Evolutionary conservation across 1,284 basidiomycete species (phyloP).

Genomic region (Pyrrhoderma lamaoense): DNA sequence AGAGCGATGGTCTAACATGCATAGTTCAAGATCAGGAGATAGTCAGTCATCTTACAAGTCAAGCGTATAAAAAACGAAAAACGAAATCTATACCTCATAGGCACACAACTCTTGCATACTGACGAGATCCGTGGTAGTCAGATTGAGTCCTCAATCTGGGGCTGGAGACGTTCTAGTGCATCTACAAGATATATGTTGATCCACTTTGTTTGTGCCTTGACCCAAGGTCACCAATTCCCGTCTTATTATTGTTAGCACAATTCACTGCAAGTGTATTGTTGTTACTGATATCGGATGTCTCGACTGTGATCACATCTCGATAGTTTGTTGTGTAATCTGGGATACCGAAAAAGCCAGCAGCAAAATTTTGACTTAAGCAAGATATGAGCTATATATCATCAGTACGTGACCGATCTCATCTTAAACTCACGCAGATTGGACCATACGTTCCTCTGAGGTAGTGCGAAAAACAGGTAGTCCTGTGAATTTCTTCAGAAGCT

Average conservation of each 20-base stretch:
- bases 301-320: conserved; percentile 46
- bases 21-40: too few species aligned
- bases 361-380: conserved; percentile 38
- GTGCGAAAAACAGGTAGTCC: conserved; percentile 55
- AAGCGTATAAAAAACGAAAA: conserved; percentile 27
- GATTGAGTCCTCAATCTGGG: conserved; percentile 48
- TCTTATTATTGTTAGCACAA: conserved; percentile 37
- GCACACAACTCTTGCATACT: conserved; percentile 48
- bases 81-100: conserved; percentile 41
- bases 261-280: conserved; percentile 50
- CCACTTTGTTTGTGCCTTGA: conserved; percentile 45
- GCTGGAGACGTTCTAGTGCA: conserved; percentile 58
- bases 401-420: too few species aligned
- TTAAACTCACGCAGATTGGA: conserved; percentile 43
- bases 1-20: conserved; percentile 61
- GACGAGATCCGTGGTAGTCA: conserved; percentile 48
- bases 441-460: conserved; percentile 46
- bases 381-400: too few species aligned
- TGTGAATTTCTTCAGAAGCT: conserved; percentile 44
- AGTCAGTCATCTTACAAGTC: too few species aligned
- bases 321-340: conserved; percentile 39
- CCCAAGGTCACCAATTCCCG: conserved; percentile 27
- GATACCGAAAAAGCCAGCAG: conserved; percentile 56
- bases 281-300: conserved; percentile 41
- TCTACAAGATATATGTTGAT: conserved; percentile 45